Percentiles rank a stretch among this genome's conserved stretches.
Conservation (phyloP, 139 green algal genomes). For the Haematococcus sp. region DNA sequence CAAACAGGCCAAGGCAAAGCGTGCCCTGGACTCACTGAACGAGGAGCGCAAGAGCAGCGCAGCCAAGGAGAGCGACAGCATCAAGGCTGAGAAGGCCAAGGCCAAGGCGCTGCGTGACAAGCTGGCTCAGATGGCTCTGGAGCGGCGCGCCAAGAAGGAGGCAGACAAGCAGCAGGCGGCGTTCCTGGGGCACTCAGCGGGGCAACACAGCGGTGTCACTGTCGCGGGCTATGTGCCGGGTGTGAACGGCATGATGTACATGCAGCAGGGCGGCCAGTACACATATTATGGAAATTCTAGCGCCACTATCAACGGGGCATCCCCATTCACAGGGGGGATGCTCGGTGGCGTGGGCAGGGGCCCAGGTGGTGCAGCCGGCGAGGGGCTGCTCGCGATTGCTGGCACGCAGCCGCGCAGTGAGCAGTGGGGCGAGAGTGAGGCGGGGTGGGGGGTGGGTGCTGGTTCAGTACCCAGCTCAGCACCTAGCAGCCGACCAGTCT, state of each 20-base stretch:
- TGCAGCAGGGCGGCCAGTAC: not conserved
- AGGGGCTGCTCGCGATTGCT: too few relatives aligned
- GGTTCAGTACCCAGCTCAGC: not conserved
- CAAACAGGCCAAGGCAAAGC: slow-evolving; percentile 25
- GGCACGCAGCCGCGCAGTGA: too few relatives aligned
- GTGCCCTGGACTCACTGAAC: not conserved
- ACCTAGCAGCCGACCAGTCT: not conserved
- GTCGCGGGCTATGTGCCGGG: not conserved
- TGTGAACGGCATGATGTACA: not conserved
- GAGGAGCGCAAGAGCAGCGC: slow-evolving; percentile 10
- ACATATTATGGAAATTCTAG: too few relatives aligned
- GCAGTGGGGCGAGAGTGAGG: too few relatives aligned
- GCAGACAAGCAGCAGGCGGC: slow-evolving; percentile 1
- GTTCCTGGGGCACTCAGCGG: not conserved
- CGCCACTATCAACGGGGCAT: too few relatives aligned
- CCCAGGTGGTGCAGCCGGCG: too few relatives aligned
- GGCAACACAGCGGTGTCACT: not conserved
- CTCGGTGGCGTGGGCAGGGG: too few relatives aligned
- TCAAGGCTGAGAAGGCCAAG: slow-evolving; percentile 19
- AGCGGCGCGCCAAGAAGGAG: slow-evolving; percentile 21
- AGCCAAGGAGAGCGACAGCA: not conserved
- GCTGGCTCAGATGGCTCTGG: slow-evolving; percentile 26
- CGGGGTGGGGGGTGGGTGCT: not conserved
- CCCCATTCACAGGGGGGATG: too few relatives aligned
- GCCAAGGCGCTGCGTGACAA: slow-evolving; percentile 25